Percentiles rank a stretch among this genome's conserved stretches.
These are phyloP conservation scores for Diaporthe caulivora DNA, from an alignment of 2,329 filamentous ascomycete species.

Conservation along the genomic window DNA sequence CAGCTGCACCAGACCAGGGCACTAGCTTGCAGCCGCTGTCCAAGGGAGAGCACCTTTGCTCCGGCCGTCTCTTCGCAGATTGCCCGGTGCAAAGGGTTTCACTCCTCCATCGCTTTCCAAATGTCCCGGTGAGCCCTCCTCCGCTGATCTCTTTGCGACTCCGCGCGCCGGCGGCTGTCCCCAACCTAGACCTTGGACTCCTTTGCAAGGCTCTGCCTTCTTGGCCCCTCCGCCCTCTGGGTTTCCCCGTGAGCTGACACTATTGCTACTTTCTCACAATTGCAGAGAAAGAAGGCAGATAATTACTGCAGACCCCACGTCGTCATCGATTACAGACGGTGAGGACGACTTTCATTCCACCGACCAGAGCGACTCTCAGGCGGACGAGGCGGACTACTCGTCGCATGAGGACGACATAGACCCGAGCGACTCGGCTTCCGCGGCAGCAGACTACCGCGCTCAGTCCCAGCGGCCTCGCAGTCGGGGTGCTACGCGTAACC, in stretches of 20 bases:
- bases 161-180: background rate
- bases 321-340: constrained; percentile 52
- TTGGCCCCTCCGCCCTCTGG: background rate
- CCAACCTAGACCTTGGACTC: constrained; percentile 1
- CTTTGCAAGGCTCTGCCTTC: background rate
- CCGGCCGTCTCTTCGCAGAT: constrained; percentile 58
- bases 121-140: constrained; percentile 47
- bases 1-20: constrained; percentile 24
- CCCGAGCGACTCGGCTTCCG: constrained; percentile 71
- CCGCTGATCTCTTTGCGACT: constrained; percentile 13
- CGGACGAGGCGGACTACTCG: constrained; percentile 52
- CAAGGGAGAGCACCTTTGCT: constrained; percentile 53
- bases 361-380: constrained; percentile 50
- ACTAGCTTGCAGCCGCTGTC: constrained; percentile 15
- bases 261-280: background rate
- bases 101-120: constrained; percentile 46
- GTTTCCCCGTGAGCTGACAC: constrained; percentile 21
- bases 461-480: constrained; percentile 45
- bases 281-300: constrained; percentile 40
- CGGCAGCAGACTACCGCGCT: constrained; percentile 51
- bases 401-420: constrained; percentile 63
- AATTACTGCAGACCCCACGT: constrained; percentile 46
- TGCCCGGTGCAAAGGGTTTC: constrained; percentile 60
- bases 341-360: constrained; percentile 55
- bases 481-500: constrained; percentile 53